Base-by-base conservation (phyloP, 1,139 yeast species). In the Suhomyces bolitotheri region DNA sequence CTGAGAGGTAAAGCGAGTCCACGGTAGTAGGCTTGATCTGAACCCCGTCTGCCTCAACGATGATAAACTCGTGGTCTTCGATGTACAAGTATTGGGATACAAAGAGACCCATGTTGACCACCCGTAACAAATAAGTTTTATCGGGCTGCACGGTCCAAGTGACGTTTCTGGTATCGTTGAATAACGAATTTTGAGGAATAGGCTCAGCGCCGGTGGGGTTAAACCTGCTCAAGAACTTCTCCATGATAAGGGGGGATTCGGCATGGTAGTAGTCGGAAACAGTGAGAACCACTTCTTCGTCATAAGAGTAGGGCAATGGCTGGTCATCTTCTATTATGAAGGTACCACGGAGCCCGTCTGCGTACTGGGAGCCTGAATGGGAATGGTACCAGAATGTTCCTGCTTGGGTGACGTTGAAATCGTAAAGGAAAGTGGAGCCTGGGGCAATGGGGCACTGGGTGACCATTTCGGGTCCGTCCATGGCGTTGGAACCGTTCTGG, bases 181-280 rank as follows among this genome's bases (percentile, higher is more conserved):
- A 73, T 36, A 83, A 62, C 24, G 78, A 51, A 50, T 77, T 80
- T 44, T 79, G 79, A 6, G 92, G 92, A 39, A 83, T 73, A 24
- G 92, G 92, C 56, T 84, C 94, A 25, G 86, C 88, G 37, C 94
- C 94, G 1, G 90, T 82, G 21, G 94, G 94, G 47, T 84, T 84
- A 53, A 73, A 83, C 44, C 82, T 60, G 33, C 72, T 71, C 53
- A 81, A 58, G 57, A 82, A 83, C 23, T 60, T 57, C 7, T 59
- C 49, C 36, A 68, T 58, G 28, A 82, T 63, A 2, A 60, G 68
- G 12, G 64, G 62, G 37, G 77, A 67, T 28, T 70, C 61, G 19
- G 66, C 58, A 49, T 80, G 86, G 53, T 84, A 84, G 62, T 82
- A 73, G 46, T 84, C 94, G 26, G 78, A 56, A 15, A 84, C 49